These are phyloP conservation scores for Trichoderma asperelloides DNA, from an alignment of 495 filamentous ascomycete species.

Conservation along the genomic window DNA sequence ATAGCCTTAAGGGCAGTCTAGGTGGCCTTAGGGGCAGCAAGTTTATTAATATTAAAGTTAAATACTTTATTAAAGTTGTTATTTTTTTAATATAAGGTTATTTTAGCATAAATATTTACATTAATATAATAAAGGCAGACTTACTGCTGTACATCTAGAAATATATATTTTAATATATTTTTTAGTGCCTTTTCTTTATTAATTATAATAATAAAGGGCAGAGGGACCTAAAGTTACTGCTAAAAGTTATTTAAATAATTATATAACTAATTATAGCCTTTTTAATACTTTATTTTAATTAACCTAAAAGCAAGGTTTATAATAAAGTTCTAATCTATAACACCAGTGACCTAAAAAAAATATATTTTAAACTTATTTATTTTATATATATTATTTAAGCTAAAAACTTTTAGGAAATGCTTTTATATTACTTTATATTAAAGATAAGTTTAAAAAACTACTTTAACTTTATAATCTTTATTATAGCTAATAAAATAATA, in stretches of 20 bases:
- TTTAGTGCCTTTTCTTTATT: background rate
- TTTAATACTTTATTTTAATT: background rate
- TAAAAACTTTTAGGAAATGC: conserved; percentile 5
- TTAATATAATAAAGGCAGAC: conserved; percentile 10
- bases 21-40: background rate
- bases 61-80: background rate
- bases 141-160: conserved; percentile 1
- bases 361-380: conserved; percentile 10
- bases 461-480: background rate
- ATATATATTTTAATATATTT: background rate
- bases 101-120: conserved; percentile 10
- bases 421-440: background rate
- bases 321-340: background rate
- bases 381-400: conserved; percentile 11
- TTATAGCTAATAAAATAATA: background rate
- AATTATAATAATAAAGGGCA: background rate
- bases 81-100: background rate
- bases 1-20: too few species aligned
- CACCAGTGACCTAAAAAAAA: background rate
- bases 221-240: background rate
- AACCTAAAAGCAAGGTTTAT: conserved; percentile 9
- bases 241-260: background rate
- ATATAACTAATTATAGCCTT: conserved; percentile 1
- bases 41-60: conserved; percentile 4
- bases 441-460: background rate